phyloP scores from a whole-genome alignment of 257 asterid species.

The Paraleonurus japonicus region DNA sequence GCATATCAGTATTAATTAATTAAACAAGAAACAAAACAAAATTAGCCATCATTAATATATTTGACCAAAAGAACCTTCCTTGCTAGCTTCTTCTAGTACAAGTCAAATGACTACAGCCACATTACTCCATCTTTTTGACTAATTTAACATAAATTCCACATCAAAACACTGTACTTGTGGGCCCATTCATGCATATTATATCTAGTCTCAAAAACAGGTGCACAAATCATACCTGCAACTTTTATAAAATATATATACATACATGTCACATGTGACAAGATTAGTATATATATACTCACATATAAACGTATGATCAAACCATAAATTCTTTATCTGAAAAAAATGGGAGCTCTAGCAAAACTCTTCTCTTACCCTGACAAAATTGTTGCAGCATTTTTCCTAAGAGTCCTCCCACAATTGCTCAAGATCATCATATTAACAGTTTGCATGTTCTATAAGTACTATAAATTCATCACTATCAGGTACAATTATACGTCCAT shows the following conservation, averaged over 20 bases:
- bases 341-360: constrained; percentile 35
- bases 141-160: neutral
- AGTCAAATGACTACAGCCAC: constrained; percentile 4
- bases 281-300: neutral
- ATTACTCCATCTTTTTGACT: neutral
- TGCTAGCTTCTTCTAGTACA: neutral
- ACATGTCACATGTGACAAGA: neutral
- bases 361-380: constrained; percentile 26
- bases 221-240: constrained; percentile 7
- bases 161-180: neutral
- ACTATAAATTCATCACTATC: constrained; percentile 8
- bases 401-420: constrained; percentile 32
- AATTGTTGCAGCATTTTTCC: constrained; percentile 24
- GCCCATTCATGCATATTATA: neutral
- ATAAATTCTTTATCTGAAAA: neutral
- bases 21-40: too few species aligned
- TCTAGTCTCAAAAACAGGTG: neutral
- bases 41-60: too few species aligned
- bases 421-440: constrained; percentile 28
- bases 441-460: constrained; percentile 22
- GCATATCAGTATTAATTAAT: too few species aligned
- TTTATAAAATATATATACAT: neutral
- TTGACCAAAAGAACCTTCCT: neutral
- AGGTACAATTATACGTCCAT: constrained; percentile 29
- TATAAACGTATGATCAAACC: neutral